Evolutionary conservation across 192 early-diverging fungal genomes (phyloP).

Genomic region (Phycomyces nitens): DNA sequence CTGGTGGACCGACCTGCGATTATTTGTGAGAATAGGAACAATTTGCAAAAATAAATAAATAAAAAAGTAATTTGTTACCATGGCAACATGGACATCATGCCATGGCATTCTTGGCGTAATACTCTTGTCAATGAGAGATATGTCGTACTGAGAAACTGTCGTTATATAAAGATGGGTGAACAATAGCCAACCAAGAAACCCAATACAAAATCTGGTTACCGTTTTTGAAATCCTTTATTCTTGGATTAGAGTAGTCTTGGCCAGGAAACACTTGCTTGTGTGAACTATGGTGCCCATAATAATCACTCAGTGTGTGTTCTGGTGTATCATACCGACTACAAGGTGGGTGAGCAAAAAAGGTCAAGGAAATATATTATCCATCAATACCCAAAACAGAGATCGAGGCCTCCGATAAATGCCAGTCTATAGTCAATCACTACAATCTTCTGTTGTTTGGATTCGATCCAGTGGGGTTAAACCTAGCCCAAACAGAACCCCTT

Average conservation of each 20-base stretch:
- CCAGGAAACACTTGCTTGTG: slow-evolving; percentile 57
- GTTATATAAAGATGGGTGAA: neutral
- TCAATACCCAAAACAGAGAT: slow-evolving; percentile 78
- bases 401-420: slow-evolving; percentile 83
- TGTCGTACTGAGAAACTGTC: slow-evolving; percentile 27
- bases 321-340: slow-evolving; percentile 80
- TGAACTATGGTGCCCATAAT: slow-evolving; percentile 39
- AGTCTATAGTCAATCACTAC: slow-evolving; percentile 74
- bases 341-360: too few relatives aligned
- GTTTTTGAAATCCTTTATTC: slow-evolving; percentile 73
- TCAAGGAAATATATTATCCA: neutral
- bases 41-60: neutral
- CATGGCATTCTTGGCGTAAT: slow-evolving; percentile 76
- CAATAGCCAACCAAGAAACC: too few relatives aligned
- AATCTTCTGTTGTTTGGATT: slow-evolving; percentile 56
- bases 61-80: slow-evolving; percentile 38
- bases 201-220: too few relatives aligned
- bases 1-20: slow-evolving; percentile 59
- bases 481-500: too few relatives aligned
- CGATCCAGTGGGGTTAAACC: too few relatives aligned
- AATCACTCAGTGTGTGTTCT: slow-evolving; percentile 72
- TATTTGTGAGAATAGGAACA: neutral
- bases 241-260: slow-evolving; percentile 87
- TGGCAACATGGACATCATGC: slow-evolving; percentile 81
- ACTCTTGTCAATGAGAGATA: slow-evolving; percentile 42